A percentile compares a stretch with the other conserved stretches of the same genome.
phyloP scores from a whole-genome alignment of 148 eudicot species.

The Camellia granthamiana region DNA sequence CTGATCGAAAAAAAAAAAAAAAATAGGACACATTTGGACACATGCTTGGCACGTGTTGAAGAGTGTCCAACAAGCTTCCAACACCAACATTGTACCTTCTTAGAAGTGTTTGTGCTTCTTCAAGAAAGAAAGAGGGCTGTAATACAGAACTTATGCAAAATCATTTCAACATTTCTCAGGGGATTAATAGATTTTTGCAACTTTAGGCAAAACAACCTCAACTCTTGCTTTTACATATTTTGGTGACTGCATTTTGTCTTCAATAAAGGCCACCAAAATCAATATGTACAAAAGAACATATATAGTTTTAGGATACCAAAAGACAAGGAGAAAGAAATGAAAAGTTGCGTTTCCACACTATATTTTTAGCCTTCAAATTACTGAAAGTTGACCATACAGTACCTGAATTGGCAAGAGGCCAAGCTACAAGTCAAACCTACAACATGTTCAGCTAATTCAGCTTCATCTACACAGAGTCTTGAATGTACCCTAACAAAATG shows the following conservation, averaged over 20 bases:
- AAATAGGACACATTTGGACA: too few relatives aligned
- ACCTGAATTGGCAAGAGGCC: constrained; percentile 86
- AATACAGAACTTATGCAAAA: too few relatives aligned
- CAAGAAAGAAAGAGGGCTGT: too few relatives aligned
- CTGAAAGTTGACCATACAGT: constrained; percentile 3
- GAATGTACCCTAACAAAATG: constrained; percentile 72
- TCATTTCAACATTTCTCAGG: neutral
- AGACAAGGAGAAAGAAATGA: neutral
- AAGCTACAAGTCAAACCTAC: constrained; percentile 82
- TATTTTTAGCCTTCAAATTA: neutral
- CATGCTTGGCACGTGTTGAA: too few relatives aligned
- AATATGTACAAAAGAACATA: neutral
- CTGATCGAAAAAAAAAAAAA: too few relatives aligned
- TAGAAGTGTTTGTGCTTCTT: too few relatives aligned
- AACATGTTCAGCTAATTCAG: constrained; percentile 95
- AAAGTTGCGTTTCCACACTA: neutral
- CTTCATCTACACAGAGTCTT: constrained; percentile 81
- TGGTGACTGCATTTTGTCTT: neutral
- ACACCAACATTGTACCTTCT: too few relatives aligned
- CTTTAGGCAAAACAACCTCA: neutral
- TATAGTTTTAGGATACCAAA: neutral
- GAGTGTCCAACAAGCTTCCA: too few relatives aligned
- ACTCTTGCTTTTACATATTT: neutral
- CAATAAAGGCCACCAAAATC: neutral
- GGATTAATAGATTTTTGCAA: neutral